Evolutionary conservation across 805 yeast genomes (phyloP).

Genomic region (Zygotorulaspora danielsina): DNA sequence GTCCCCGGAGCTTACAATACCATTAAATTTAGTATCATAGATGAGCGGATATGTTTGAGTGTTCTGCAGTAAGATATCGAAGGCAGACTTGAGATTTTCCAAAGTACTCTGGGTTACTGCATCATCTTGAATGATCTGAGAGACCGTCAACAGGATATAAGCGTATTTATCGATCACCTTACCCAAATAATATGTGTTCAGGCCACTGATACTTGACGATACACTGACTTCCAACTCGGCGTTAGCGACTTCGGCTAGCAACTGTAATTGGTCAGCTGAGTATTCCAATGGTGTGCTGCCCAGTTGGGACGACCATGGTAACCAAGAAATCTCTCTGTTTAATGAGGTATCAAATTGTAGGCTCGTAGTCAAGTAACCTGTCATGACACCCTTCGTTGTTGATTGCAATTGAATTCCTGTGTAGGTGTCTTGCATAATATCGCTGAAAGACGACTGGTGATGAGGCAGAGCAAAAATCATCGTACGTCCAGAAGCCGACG

Average conservation of each 20-base stretch:
- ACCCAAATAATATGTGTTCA: slow-evolving; percentile 50
- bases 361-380: slow-evolving; percentile 40
- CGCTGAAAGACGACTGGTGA: slow-evolving; percentile 41
- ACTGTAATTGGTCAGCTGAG: slow-evolving; percentile 41
- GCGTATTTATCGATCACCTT: slow-evolving; percentile 55
- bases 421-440: slow-evolving; percentile 27
- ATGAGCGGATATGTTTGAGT: slow-evolving; percentile 47
- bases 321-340: slow-evolving; percentile 40
- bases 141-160: slow-evolving; percentile 48
- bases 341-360: slow-evolving; percentile 40
- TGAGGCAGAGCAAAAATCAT: slow-evolving; percentile 53
- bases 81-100: slow-evolving; percentile 41
- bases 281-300: slow-evolving; percentile 36
- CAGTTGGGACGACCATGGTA: slow-evolving; percentile 41
- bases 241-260: slow-evolving; percentile 44
- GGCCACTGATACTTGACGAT: slow-evolving; percentile 36
- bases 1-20: slow-evolving; percentile 48
- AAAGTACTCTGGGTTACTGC: slow-evolving; percentile 38
- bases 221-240: slow-evolving; percentile 47
- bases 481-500: slow-evolving; percentile 44
- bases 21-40: slow-evolving; percentile 53
- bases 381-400: slow-evolving; percentile 50
- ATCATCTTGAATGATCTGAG: slow-evolving; percentile 45
- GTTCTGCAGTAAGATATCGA: slow-evolving; percentile 40
- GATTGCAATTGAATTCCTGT: slow-evolving; percentile 45